Percentiles rank a stretch among this genome's conserved stretches.
These are phyloP conservation scores for Boletellus ananas DNA, from an alignment of 768 basidiomycete species.

Conservation along the genomic window DNA sequence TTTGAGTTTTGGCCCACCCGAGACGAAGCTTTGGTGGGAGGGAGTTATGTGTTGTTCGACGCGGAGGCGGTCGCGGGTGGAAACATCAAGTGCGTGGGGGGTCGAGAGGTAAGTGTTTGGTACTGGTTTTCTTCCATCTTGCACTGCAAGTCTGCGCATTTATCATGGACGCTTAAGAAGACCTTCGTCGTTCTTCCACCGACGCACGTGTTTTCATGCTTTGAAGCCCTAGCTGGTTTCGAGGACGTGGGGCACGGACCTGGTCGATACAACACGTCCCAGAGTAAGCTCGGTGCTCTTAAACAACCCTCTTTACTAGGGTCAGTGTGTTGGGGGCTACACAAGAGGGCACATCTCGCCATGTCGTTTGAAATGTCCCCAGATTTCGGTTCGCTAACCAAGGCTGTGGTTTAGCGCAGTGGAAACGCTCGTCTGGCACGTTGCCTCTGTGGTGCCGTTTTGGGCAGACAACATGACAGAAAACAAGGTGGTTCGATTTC, in stretches of 20 bases:
- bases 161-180: constrained; percentile 82
- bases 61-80: constrained; percentile 48
- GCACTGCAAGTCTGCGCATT: background rate
- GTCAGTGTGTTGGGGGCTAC: constrained; percentile 83
- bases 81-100: constrained; percentile 17
- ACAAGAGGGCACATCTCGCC: constrained; percentile 64
- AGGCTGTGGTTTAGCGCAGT: constrained; percentile 37
- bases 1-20: constrained; percentile 76
- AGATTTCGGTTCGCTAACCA: constrained; percentile 20
- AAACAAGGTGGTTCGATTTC: constrained; percentile 27
- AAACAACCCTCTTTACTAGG: constrained; percentile 87
- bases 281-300: constrained; percentile 58
- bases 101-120: constrained; percentile 47
- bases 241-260: constrained; percentile 24
- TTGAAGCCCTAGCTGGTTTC: constrained; percentile 63
- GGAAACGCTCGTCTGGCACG: constrained; percentile 64
- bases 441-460: constrained; percentile 80
- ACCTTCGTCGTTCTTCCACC: constrained; percentile 75
- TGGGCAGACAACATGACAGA: constrained; percentile 67
- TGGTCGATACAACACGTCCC: constrained; percentile 97
- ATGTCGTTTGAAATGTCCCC: background rate
- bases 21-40: constrained; percentile 80
- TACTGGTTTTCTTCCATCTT: constrained; percentile 4
- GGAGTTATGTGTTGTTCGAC: constrained; percentile 83
- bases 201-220: constrained; percentile 36